A percentile compares a stretch with the other conserved stretches of the same genome.
phyloP scores from a whole-genome alignment of 176 grass and related monocot genomes.

The Bolboschoenus planiculmis region DNA sequence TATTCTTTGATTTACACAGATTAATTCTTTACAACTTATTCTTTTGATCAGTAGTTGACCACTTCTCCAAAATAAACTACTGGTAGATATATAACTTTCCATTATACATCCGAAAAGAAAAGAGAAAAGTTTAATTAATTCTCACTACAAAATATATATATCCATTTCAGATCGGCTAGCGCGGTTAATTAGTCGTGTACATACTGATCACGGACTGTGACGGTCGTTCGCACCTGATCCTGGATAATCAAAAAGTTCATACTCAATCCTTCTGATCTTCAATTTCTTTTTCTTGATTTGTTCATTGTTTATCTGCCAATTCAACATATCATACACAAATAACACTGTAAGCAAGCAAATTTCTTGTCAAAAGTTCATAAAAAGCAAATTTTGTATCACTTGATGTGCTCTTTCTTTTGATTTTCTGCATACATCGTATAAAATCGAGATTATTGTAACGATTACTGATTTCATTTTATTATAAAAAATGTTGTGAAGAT shows the following conservation, averaged over 20 bases:
- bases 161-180: background rate
- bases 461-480: background rate
- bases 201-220: conserved; percentile 64
- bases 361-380: background rate
- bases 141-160: background rate
- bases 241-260: conserved; percentile 47
- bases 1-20: background rate
- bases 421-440: background rate
- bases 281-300: background rate
- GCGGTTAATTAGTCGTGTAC: too few species aligned
- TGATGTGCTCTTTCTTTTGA: background rate
- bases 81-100: background rate
- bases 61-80: background rate
- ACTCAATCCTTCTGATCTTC: conserved; percentile 1
- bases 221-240: conserved; percentile 62
- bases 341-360: background rate
- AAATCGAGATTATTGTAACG: background rate
- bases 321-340: background rate
- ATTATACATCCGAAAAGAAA: background rate
- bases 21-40: background rate
- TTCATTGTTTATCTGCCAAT: conserved; percentile 7
- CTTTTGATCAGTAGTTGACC: background rate
- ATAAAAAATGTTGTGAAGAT: background rate
- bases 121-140: background rate
- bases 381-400: background rate